Evolutionary conservation across 257 asterid species (phyloP).

Genomic region (Datura wrightii): DNA sequence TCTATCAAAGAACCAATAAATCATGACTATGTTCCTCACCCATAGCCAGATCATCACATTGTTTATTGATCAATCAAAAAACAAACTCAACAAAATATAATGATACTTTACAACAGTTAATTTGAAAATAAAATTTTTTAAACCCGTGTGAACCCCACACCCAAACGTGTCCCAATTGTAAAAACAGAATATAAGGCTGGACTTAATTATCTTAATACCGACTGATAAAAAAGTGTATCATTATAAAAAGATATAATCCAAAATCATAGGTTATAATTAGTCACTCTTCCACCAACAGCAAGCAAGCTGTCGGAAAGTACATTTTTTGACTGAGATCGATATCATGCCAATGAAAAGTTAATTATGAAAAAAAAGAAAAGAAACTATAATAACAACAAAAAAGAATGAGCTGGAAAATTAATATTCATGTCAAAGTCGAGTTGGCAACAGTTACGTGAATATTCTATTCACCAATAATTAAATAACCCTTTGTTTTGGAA

Average conservation of each 20-base stretch:
- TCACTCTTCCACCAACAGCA: conserved; percentile 31
- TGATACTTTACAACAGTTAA: neutral
- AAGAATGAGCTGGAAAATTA: neutral
- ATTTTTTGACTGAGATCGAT: conserved; percentile 8
- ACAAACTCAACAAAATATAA: neutral
- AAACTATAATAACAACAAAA: conserved; percentile 6
- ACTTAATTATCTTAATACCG: neutral
- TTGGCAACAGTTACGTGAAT: conserved; percentile 31
- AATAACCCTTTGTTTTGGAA: neutral
- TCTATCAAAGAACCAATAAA: neutral
- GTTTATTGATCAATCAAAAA: neutral
- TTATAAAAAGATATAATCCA: neutral
- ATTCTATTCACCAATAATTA: conserved; percentile 23
- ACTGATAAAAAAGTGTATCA: neutral
- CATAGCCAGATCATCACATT: neutral
- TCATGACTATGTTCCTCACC: neutral
- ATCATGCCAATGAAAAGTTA: neutral
- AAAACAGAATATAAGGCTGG: neutral
- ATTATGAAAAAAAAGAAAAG: neutral
- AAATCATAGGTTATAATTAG: conserved; percentile 18
- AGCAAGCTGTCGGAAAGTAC: conserved; percentile 22
- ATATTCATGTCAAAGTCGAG: conserved; percentile 24
- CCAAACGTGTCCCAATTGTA: neutral
- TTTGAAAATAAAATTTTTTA: neutral
- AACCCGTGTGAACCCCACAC: neutral